These are phyloP conservation scores for Macrocybe gigantea DNA, from an alignment of 768 basidiomycete genomes.

Conservation along the genomic window DNA sequence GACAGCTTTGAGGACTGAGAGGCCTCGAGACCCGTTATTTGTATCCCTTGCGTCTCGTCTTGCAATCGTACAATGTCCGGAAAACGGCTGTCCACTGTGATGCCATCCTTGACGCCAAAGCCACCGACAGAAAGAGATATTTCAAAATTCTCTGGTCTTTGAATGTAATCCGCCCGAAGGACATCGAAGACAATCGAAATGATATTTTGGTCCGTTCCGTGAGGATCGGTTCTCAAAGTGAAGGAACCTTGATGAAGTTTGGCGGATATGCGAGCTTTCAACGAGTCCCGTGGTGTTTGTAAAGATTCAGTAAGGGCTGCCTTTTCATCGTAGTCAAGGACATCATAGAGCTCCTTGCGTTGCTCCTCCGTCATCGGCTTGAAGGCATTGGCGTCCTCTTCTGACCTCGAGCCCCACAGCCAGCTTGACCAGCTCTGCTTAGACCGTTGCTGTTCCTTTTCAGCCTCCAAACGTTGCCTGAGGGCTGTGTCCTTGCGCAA, in stretches of 20 bases:
- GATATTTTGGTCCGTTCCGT: conserved; percentile 58
- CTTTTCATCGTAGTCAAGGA: conserved; percentile 90
- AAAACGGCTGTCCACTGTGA: conserved; percentile 71
- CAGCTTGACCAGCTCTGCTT: conserved; percentile 64
- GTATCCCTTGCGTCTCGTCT: conserved; percentile 11
- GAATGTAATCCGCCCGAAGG: conserved; percentile 78
- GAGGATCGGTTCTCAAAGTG: conserved; percentile 71
- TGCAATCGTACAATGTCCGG: conserved; percentile 84
- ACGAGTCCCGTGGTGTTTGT: conserved; percentile 69
- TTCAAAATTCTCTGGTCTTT: conserved; percentile 85
- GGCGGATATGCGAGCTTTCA: conserved; percentile 69
- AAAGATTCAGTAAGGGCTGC: conserved; percentile 63
- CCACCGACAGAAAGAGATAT: conserved; percentile 79
- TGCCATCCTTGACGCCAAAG: conserved; percentile 90
- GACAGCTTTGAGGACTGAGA: conserved; percentile 18
- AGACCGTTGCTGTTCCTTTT: conserved; percentile 45
- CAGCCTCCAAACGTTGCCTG: conserved; percentile 63
- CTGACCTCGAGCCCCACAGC: conserved; percentile 70
- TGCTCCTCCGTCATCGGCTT: conserved; percentile 85
- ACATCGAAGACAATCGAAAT: conserved; percentile 84
- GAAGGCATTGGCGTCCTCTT: conserved; percentile 53
- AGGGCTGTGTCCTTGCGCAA: conserved; percentile 80
- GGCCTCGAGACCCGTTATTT: conserved; percentile 8
- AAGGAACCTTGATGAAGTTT: conserved; percentile 87
- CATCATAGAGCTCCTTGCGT: conserved; percentile 81